A percentile compares a stretch with the other conserved stretches of the same genome.
Conservation (phyloP, 1,139 yeast species). For the Debaryomycetaceae sp. region DNA sequence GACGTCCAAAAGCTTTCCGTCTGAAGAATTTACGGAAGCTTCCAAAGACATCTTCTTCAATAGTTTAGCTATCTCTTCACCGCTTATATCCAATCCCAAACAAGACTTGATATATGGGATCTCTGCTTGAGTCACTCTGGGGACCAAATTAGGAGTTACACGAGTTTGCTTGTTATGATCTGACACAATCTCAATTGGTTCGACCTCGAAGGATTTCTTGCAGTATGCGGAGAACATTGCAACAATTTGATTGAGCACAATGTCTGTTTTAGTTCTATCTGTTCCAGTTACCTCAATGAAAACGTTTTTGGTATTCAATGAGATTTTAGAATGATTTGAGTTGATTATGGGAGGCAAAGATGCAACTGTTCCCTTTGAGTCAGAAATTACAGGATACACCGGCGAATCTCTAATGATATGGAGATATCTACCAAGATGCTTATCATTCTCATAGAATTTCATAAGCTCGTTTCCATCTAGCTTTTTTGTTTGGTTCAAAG, state of each 20-base stretch:
- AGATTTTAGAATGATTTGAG: constrained; percentile 85
- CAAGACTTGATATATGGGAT: constrained; percentile 86
- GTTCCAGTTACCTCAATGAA: constrained; percentile 95
- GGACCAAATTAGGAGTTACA: constrained; percentile 66
- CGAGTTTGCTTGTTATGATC: constrained; percentile 80
- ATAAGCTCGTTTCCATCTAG: constrained; percentile 77
- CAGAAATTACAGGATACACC: constrained; percentile 87
- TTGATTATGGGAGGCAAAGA: constrained; percentile 97
- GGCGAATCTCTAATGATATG: constrained; percentile 88
- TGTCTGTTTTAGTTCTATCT: constrained; percentile 87
- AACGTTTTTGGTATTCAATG: constrained; percentile 79
- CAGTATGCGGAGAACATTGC: constrained; percentile 95
- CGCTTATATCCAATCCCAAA: constrained; percentile 71
- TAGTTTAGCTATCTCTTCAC: constrained; percentile 64
- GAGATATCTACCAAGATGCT: constrained; percentile 82
- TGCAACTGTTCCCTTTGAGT: constrained; percentile 72
- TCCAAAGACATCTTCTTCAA: constrained; percentile 78
- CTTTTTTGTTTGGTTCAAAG: constrained; percentile 78
- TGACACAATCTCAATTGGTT: constrained; percentile 83
- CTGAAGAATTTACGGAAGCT: constrained; percentile 52
- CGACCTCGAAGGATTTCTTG: constrained; percentile 72
- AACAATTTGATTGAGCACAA: constrained; percentile 85
- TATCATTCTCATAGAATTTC: constrained; percentile 89
- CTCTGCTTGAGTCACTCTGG: constrained; percentile 73
- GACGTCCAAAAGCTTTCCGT: constrained; percentile 60